Evolutionary conservation across 352 stramenopile species (phyloP).

Genomic region (Phytophthora brassicae): DNA sequence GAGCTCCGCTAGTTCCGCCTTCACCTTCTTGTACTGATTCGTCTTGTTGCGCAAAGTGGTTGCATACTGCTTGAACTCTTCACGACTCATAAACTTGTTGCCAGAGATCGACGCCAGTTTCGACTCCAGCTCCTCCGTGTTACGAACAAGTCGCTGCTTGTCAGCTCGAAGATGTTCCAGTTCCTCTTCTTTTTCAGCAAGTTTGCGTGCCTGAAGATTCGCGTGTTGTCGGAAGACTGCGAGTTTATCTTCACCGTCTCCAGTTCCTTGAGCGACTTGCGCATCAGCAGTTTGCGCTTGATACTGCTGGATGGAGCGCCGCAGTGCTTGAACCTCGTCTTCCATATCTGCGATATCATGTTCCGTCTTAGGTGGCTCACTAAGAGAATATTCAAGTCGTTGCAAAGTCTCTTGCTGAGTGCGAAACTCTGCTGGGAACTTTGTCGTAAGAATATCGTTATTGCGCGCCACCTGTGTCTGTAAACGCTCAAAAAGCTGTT

Average conservation of each 20-base stretch:
- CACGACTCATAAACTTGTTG: slow-evolving; percentile 81
- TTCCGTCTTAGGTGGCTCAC: slow-evolving; percentile 80
- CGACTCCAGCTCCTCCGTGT: slow-evolving; percentile 74
- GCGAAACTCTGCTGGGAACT: slow-evolving; percentile 81
- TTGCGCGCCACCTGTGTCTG: slow-evolving; percentile 78
- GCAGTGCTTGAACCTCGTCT: slow-evolving; percentile 70
- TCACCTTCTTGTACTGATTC: slow-evolving; percentile 91
- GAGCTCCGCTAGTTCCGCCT: slow-evolving; percentile 84
- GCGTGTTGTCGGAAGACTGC: slow-evolving; percentile 91
- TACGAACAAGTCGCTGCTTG: slow-evolving; percentile 53
- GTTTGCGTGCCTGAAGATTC: slow-evolving; percentile 86
- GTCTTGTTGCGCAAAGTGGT: slow-evolving; percentile 91
- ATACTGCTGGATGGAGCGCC: slow-evolving; percentile 64
- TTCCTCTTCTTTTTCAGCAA: slow-evolving; percentile 89
- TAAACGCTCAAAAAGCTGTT: slow-evolving; percentile 89
- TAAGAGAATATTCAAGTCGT: slow-evolving; percentile 68
- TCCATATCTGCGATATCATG: slow-evolving; percentile 89
- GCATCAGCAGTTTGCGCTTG: slow-evolving; percentile 76
- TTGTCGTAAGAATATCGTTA: slow-evolving; percentile 60
- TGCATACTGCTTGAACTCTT: slow-evolving; percentile 91
- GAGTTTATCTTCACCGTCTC: slow-evolving; percentile 87
- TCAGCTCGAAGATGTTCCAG: slow-evolving; percentile 70
- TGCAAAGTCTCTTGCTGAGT: slow-evolving; percentile 76
- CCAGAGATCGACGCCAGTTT: slow-evolving; percentile 52
- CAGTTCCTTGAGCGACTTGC: slow-evolving; percentile 38